Evolutionary conservation across 805 yeast species (phyloP), one percentile per base, ranked within the genome.

Genomic region (Grigorovia yakushimaensis): DNA sequence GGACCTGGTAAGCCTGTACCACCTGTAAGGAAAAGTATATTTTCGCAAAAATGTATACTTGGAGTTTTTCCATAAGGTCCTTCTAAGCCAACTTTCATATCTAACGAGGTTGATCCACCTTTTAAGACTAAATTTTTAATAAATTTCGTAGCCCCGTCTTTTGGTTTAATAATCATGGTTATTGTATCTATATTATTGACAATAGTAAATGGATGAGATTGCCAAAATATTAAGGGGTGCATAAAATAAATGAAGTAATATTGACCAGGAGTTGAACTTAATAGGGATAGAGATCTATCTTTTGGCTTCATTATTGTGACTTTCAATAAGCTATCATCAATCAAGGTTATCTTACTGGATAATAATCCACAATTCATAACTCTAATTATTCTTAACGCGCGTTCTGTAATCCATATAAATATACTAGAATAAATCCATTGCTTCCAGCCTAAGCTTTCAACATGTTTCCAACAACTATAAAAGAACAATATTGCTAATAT

Each of bases 1-100:
- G 77, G 70, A 1, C 79, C 85, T 0, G 91, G 81, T 45, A 84
- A 69, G 46, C 93, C 93, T 46, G 79, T 79, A 27, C 93, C 91
- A 43, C 88, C 89, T 7, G 89, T 83, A 21, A 84, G 51, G 41
- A 81, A 71, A 6, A 82, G 70, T 5, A 81, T 74, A 48, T 75
- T 73, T 43, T 78, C 74, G 54, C 73, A 82, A 41, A 68, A 65
- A 22, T 68, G 64, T 15, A 78, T 65, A 2, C 81, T 75, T 4
- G 76, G 59, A 2, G 73, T 52, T 38, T 70, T 68, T 2, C 91
- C 86, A 57, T 84, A 84, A 1, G 89, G 88, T 1, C 91, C 91
- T 58, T 84, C 91, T 2, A 79, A 42, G 10, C 69, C 60, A 9
- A 72, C 58, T 19, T 64, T 67, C 43, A 75, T 60, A 24, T 57